phyloP scores from a whole-genome alignment of 2,329 filamentous ascomycete genomes.

The Arthrinium phaeospermum region DNA sequence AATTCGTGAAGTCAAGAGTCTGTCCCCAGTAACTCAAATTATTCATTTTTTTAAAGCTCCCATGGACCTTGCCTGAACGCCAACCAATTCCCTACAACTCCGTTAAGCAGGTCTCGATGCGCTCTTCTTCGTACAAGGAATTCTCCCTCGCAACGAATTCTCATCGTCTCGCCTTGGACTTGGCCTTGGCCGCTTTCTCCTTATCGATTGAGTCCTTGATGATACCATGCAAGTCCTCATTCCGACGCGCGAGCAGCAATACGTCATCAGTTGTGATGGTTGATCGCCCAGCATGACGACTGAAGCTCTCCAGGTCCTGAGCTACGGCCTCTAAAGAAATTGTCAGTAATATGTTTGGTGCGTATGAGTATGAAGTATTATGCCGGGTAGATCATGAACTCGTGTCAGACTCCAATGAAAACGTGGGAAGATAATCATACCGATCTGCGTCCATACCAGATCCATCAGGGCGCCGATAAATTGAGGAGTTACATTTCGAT shows the following conservation, averaged over 20 bases:
- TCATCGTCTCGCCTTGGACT: conserved; percentile 41
- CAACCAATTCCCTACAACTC: background rate
- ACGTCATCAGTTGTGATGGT: conserved; percentile 88
- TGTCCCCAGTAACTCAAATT: background rate
- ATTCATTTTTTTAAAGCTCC: background rate
- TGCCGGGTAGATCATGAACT: background rate
- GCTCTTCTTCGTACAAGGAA: background rate
- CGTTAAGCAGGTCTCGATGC: background rate
- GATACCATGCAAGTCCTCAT: conserved; percentile 81
- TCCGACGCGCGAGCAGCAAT: conserved; percentile 82
- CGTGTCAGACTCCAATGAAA: background rate
- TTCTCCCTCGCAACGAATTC: background rate
- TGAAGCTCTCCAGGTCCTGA: conserved; percentile 61
- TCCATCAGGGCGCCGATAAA: conserved; percentile 83
- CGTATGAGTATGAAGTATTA: background rate
- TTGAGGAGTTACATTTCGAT: conserved; percentile 87
- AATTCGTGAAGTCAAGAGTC: background rate
- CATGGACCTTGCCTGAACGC: background rate
- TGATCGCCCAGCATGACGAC: conserved; percentile 78
- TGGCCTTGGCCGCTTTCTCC: conserved; percentile 54
- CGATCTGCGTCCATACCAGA: conserved; percentile 76
- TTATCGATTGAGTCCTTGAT: conserved; percentile 72
- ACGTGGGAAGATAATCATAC: conserved; percentile 52
- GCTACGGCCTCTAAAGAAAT: conserved; percentile 58
- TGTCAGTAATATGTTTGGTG: background rate